Evolutionary conservation across 176 grass and related monocot species (phyloP), one percentile per base, ranked within the genome.

Genomic region (Raddia distichophylla): DNA sequence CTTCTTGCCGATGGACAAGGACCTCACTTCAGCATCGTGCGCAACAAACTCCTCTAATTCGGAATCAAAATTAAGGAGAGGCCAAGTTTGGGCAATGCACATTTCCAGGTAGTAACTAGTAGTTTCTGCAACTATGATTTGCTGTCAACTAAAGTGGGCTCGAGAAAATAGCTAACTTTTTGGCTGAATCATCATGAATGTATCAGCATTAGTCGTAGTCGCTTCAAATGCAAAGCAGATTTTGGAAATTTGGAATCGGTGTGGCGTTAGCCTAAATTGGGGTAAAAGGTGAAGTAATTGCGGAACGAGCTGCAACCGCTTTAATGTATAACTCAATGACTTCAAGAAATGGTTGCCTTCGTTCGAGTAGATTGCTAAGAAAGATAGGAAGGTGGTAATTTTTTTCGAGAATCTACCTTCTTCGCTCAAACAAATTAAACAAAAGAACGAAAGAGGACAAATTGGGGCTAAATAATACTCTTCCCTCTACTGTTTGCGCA

Each of bases 1-100:
- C 85, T 95, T 99, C 89, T 99, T 99, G 60, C 96, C 96, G 9
- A 95, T 91, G 8, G 79, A 46, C 52, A 95, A 86, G 60, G 84
- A 99, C 48, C 91, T 91, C 14, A 99, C 93, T 66, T 86, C 86
- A 37, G 87, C 86, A 75, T 86, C 84, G 50, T 99, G 96, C 3
- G 92, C 96, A 18, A 90, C 89, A 68, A 95, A 95, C 71, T 99
- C 91, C 73, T 91, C 96, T 99, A 71, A 35, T 80, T 91, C 32
- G 35, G 35, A 71, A 57, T 17, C 13, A 27, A 20, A 63, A 85
- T 87, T 81, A 91, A 94, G 86, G 89, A 88, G 10, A 66, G 48
- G 56, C 45, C 42, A 82, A 59, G 62, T 46, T 87, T 76, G 60
- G 56, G 66, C 34, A 74, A 62, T 7, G 8, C 48, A 19, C n/a